phyloP scores from a whole-genome alignment of 2,329 filamentous ascomycete genomes.

The Beauveria sp. region DNA sequence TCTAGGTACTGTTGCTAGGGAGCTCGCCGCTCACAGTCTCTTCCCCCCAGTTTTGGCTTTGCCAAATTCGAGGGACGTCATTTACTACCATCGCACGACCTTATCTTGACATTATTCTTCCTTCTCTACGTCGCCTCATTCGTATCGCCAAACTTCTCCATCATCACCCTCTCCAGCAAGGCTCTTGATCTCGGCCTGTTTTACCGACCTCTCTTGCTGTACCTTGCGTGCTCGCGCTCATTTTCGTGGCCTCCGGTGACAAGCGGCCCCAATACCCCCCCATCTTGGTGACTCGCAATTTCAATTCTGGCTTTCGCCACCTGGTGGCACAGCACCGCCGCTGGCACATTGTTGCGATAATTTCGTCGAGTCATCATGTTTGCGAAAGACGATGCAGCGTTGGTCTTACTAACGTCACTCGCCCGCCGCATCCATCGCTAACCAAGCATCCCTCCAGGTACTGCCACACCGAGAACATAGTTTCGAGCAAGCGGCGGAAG shows the following conservation, averaged over 20 bases:
- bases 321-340: constrained; percentile 1
- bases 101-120: not conserved
- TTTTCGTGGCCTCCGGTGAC: not conserved
- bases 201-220: not conserved
- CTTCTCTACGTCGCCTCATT: not conserved
- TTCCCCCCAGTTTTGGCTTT: constrained; percentile 6
- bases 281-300: constrained; percentile 3
- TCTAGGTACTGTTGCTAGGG: no score
- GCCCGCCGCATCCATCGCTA: not conserved
- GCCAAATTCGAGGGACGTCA: constrained; percentile 7
- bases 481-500: constrained; percentile 52
- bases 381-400: constrained; percentile 11
- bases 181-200: not conserved
- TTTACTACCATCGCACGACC: constrained; percentile 9
- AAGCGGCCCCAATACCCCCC: constrained; percentile 3
- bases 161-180: not conserved
- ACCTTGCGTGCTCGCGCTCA: not conserved
- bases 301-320: constrained; percentile 9
- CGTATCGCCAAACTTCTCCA: not conserved
- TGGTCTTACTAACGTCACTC: not conserved
- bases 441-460: constrained; percentile 35
- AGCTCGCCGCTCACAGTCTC: no score
- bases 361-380: constrained; percentile 4
- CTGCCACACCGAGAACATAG: constrained; percentile 57
- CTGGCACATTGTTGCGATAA: not conserved